These are phyloP conservation scores for Monosporascus sp. DNA, from an alignment of 2,329 filamentous ascomycete genomes.

Conservation along the genomic window DNA sequence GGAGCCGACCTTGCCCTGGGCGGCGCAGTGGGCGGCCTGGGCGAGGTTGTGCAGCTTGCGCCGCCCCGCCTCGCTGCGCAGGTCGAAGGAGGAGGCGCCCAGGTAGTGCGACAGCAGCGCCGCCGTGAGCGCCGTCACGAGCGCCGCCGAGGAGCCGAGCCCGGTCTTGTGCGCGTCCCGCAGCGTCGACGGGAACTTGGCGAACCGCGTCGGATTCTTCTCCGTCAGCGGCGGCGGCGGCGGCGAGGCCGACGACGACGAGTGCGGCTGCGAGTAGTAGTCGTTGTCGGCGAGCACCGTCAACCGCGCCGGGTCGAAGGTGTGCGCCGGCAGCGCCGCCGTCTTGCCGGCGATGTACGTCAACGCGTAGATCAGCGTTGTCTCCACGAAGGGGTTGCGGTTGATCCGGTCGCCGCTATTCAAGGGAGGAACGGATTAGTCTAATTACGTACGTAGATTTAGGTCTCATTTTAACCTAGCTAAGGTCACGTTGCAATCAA, in stretches of 20 bases:
- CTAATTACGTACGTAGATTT: neutral
- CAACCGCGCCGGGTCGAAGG: constrained; percentile 65
- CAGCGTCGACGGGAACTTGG: constrained; percentile 71
- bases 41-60: constrained; percentile 81
- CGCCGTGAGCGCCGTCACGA: constrained; percentile 82
- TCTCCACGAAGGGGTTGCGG: constrained; percentile 85
- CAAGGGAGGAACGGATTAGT: constrained; percentile 3
- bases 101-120: constrained; percentile 74
- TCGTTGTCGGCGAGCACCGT: constrained; percentile 92
- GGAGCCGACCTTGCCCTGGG: constrained; percentile 92
- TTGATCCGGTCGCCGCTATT: constrained; percentile 39
- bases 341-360: constrained; percentile 63
- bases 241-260: constrained; percentile 1
- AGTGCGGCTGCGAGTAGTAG: constrained; percentile 78
- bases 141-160: constrained; percentile 86
- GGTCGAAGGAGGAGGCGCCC: constrained; percentile 48
- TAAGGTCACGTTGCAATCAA: no score
- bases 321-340: constrained; percentile 33
- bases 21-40: constrained; percentile 89
- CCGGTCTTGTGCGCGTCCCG: constrained; percentile 88
- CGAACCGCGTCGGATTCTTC: constrained; percentile 53
- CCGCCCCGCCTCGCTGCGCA: constrained; percentile 48
- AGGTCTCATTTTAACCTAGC: neutral
- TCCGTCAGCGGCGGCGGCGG: constrained; percentile 3
- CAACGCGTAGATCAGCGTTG: constrained; percentile 78